phyloP scores from a whole-genome alignment of 495 filamentous ascomycete species.

The Gamarada debralockiae region DNA sequence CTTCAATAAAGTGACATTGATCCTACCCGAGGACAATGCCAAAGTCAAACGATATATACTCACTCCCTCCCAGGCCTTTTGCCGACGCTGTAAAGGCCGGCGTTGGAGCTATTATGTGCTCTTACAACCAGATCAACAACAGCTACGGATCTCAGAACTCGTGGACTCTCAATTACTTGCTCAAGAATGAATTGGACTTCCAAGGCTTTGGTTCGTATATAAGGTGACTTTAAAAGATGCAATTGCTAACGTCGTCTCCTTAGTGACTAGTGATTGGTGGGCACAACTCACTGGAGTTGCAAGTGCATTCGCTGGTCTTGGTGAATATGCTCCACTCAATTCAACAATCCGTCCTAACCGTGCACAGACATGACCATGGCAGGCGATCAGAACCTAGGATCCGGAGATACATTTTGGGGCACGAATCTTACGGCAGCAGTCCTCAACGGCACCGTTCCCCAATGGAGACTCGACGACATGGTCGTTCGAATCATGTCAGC shows the following conservation, averaged over 20 bases:
- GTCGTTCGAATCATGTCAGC: slow-evolving; percentile 85
- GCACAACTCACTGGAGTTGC: slow-evolving; percentile 83
- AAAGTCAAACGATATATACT: background rate
- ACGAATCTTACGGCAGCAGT: slow-evolving; percentile 81
- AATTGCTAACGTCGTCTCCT: slow-evolving; percentile 3
- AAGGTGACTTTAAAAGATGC: background rate
- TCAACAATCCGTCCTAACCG: background rate
- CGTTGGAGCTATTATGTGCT: slow-evolving; percentile 89
- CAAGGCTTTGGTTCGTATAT: slow-evolving; percentile 63
- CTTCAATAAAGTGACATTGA: no score
- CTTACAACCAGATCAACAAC: slow-evolving; percentile 84
- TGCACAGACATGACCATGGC: slow-evolving; percentile 81
- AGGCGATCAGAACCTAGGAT: slow-evolving; percentile 74
- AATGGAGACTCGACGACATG: slow-evolving; percentile 94
- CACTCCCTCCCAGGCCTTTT: slow-evolving; percentile 49
- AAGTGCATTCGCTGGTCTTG: slow-evolving; percentile 76
- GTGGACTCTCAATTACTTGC: slow-evolving; percentile 70
- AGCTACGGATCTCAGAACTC: slow-evolving; percentile 68
- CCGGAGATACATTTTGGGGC: slow-evolving; percentile 74
- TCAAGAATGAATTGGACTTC: slow-evolving; percentile 91
- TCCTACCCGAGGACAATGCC: no score
- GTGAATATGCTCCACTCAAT: background rate
- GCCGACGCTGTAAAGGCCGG: slow-evolving; percentile 72
- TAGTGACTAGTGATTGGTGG: slow-evolving; percentile 82
- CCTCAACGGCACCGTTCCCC: slow-evolving; percentile 85